These are phyloP conservation scores for Metschnikowia proteae DNA, from an alignment of 805 yeast genomes.

Conservation along the genomic window DNA sequence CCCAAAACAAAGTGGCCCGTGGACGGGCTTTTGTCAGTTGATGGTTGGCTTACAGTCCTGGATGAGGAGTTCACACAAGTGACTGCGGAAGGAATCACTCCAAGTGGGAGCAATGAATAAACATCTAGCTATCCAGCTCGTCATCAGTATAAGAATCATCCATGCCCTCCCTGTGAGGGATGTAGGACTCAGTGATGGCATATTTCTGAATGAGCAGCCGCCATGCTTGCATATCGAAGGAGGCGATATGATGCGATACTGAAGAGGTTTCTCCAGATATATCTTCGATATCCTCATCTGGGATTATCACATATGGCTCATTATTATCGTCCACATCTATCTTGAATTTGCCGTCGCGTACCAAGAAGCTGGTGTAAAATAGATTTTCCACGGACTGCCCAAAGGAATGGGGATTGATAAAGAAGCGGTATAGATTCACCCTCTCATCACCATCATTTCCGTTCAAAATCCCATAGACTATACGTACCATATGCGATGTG, in stretches of 20 bases:
- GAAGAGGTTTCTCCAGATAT: background rate
- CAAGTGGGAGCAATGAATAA: background rate
- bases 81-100: background rate
- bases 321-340: constrained; percentile 48
- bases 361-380: constrained; percentile 76
- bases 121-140: background rate
- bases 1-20: constrained; percentile 86
- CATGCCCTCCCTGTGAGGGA: constrained; percentile 38
- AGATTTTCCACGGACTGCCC: constrained; percentile 79
- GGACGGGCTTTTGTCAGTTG: constrained; percentile 43
- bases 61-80: constrained; percentile 9
- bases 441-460: constrained; percentile 26
- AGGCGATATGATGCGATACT: constrained; percentile 61
- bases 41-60: constrained; percentile 45
- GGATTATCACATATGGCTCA: constrained; percentile 40
- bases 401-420: constrained; percentile 73
- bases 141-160: constrained; percentile 12
- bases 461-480: constrained; percentile 43
- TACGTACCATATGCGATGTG: constrained; percentile 61
- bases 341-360: constrained; percentile 64
- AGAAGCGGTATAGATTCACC: constrained; percentile 59
- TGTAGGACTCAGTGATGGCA: constrained; percentile 52
- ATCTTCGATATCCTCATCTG: constrained; percentile 21
- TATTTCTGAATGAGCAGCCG: constrained; percentile 47
- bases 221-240: constrained; percentile 70